Evolutionary conservation across 139 green algal genomes (phyloP).

Genomic region (Ostreobium quekettii): DNA sequence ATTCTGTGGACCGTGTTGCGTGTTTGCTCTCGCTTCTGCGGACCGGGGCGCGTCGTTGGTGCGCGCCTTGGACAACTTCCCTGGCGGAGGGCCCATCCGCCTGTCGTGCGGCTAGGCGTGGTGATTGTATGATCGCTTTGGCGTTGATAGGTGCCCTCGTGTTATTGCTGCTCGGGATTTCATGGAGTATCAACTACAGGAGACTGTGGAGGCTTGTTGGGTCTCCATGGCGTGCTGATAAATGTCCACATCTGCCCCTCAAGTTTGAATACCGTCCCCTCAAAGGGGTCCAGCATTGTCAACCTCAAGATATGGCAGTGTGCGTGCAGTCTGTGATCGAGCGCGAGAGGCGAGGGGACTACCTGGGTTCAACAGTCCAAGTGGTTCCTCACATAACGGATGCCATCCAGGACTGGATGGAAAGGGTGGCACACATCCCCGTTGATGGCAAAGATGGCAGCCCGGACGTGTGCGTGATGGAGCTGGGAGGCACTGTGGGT

Average conservation of each 20-base stretch:
- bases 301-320: too few species aligned
- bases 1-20: too few species aligned
- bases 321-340: conserved; percentile 76
- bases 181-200: too few species aligned
- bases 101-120: neutral
- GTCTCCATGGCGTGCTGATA: too few species aligned
- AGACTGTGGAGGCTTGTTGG: too few species aligned
- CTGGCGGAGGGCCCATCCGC: neutral
- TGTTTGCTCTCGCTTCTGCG: too few species aligned
- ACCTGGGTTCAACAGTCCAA: conserved; percentile 98
- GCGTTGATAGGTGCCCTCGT: neutral
- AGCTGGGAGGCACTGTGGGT: conserved; percentile 95
- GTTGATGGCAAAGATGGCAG: conserved; percentile 71
- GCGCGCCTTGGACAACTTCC: too few species aligned
- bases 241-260: too few species aligned
- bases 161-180: conserved; percentile 3
- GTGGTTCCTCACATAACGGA: conserved; percentile 98
- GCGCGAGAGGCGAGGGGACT: conserved; percentile 87
- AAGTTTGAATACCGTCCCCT: too few species aligned
- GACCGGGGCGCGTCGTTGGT: too few species aligned
- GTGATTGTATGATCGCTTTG: neutral
- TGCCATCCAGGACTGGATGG: conserved; percentile 98
- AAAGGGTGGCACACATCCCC: conserved; percentile 82
- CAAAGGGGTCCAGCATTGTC: too few species aligned
- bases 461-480: conserved; percentile 96